Conservation (phyloP, 768 basidiomycete genomes). For the Auriscalpium orientale region DNA sequence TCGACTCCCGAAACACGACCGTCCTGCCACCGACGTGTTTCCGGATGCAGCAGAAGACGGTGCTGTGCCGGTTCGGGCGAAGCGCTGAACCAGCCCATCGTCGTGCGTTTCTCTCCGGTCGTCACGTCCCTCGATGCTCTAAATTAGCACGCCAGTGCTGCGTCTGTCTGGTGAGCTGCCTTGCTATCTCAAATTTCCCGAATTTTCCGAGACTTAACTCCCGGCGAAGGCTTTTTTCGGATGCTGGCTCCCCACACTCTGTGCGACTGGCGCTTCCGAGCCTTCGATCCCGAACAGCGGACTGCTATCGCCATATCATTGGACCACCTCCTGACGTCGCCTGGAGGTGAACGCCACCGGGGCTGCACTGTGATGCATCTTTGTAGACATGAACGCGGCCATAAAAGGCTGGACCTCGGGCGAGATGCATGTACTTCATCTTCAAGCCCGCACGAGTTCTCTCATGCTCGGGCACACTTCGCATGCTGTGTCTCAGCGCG, state of each 20-base stretch:
- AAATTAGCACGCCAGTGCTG: not conserved
- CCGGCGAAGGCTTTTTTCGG: not conserved
- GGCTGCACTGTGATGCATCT: not conserved
- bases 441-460: not conserved
- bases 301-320: not conserved
- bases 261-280: not conserved
- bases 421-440: not conserved
- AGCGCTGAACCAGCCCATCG: not conserved
- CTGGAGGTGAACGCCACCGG: not conserved
- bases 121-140: not conserved
- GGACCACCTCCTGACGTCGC: not conserved
- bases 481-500: constrained; percentile 8
- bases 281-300: not conserved
- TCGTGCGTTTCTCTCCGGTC: not conserved
- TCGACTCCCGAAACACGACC: not conserved
- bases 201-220: not conserved
- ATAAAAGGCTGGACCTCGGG: not conserved
- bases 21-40: not conserved
- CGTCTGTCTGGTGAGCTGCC: not conserved
- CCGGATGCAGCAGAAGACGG: not conserved
- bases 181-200: not conserved
- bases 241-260: not conserved
- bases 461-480: constrained; percentile 5
- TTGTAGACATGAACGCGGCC: not conserved
- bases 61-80: not conserved